phyloP scores from a whole-genome alignment of 2,329 filamentous ascomycete genomes.

The Trichoderma endophyticum region DNA sequence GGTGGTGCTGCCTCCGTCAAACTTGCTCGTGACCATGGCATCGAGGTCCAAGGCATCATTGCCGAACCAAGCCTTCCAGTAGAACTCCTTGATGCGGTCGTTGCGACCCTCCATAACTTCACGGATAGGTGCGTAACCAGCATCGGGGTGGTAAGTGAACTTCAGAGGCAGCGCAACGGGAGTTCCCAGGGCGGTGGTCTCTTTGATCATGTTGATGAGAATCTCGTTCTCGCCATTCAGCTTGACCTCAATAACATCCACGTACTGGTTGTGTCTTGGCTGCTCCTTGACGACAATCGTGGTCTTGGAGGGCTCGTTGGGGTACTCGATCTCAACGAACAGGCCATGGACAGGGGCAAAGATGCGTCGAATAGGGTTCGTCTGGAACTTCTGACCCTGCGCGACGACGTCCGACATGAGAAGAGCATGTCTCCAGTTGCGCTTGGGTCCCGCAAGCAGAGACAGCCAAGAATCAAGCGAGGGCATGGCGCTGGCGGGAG shows the following conservation, averaged over 20 bases:
- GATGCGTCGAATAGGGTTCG: conserved; percentile 89
- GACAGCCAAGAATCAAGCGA: conserved; percentile 80
- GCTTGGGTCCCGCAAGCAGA: conserved; percentile 77
- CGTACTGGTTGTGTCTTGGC: conserved; percentile 77
- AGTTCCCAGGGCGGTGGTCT: conserved; percentile 79
- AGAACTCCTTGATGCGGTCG: conserved; percentile 98
- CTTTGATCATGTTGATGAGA: conserved; percentile 85
- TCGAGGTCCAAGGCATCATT: conserved; percentile 81
- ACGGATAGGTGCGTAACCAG: conserved; percentile 93
- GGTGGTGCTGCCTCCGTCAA: conserved; percentile 82
- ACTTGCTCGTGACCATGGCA: conserved; percentile 77
- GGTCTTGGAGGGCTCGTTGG: conserved; percentile 79
- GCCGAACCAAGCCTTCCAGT: conserved; percentile 97
- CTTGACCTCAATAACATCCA: conserved; percentile 85
- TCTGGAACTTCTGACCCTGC: conserved; percentile 95
- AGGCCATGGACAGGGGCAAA: conserved; percentile 83
- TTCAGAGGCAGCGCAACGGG: conserved; percentile 79
- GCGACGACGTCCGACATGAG: conserved; percentile 92
- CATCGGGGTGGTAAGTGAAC: conserved; percentile 92
- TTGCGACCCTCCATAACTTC: conserved; percentile 96
- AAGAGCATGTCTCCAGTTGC: conserved; percentile 92
- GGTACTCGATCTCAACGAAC: conserved; percentile 81
- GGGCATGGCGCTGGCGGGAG: conserved; percentile 71
- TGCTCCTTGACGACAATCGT: conserved; percentile 85
- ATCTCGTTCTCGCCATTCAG: conserved; percentile 75